These are phyloP conservation scores for Vanilla planifolia DNA, from an alignment of 106 monocot species.

Conservation along the genomic window DNA sequence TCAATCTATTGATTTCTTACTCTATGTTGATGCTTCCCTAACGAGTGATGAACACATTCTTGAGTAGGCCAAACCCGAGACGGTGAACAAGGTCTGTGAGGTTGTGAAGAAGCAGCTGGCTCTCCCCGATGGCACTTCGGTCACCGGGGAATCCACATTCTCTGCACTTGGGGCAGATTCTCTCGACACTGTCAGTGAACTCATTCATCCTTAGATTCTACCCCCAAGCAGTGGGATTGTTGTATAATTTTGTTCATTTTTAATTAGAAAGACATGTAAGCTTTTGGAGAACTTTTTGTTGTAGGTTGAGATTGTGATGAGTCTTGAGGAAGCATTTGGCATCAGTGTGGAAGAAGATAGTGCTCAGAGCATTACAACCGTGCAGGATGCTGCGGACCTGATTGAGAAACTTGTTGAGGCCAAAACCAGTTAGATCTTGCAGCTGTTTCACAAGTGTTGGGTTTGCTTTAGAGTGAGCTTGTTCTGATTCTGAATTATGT, in stretches of 20 bases:
- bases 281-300: neutral
- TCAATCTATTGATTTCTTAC: too few species aligned
- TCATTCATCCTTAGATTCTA: neutral
- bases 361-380: constrained; percentile 42
- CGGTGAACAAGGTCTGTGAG: constrained; percentile 52
- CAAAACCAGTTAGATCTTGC: constrained; percentile 9
- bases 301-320: constrained; percentile 63
- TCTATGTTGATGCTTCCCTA: too few species aligned
- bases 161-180: constrained; percentile 59
- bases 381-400: constrained; percentile 60
- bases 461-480: too few species aligned
- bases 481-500: too few species aligned
- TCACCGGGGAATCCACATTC: constrained; percentile 48
- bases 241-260: neutral
- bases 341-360: constrained; percentile 48
- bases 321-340: constrained; percentile 44
- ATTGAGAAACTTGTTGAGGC: constrained; percentile 38
- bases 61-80: constrained; percentile 59
- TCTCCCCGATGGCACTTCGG: constrained; percentile 24
- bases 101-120: constrained; percentile 66
- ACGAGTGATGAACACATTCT: neutral
- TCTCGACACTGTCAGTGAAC: constrained; percentile 29
- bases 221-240: neutral
- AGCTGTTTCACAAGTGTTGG: too few species aligned
- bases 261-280: too few species aligned